Base-by-base conservation (phyloP, 2,329 filamentous ascomycete species). In the Cadophora sp. region DNA sequence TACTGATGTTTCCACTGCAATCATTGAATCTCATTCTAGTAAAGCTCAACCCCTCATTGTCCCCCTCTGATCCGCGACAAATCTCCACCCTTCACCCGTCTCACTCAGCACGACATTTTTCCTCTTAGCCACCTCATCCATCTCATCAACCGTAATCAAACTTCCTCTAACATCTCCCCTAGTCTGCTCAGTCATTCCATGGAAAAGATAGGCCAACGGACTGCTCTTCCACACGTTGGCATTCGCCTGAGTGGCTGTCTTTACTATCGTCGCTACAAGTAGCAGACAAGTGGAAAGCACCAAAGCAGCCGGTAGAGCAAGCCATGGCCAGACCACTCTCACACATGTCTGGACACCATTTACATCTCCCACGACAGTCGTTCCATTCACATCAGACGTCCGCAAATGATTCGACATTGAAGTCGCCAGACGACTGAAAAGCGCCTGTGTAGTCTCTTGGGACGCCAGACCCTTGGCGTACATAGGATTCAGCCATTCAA, bases 211-310 rank as follows among this genome's bases (percentile, higher is more conserved):
- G 2, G 60, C 60, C 47, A 63, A n/a, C 48, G 60, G 60, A 45
- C 60, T 63, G 14, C 48, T 55, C 27, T 63, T 63, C 60, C 60
- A 63, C 24, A 63, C 48, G 45, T 63, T 53, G 5, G 47, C 20
- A 16, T 30, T 24, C 24, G 60, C 45, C 36, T 56, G 33, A 13
- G 3, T 24, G 1, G 48, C 60, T 2, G 60, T 63, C 33, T 55
- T 41, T 16, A 22, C 27, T 11, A 63, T 63, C 36, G 60, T 63
- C 11, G 30, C 47, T 1, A 63, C 7, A 20, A 63, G 60, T 16
- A 63, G 20, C 27, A 63, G 4, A 20, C 60, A 41, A 8, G 60
- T 63, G 3, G 24, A 33, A 4, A 55, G 16, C 14, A 63, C 50
- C 16, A 63, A 24, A n/a, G n/a, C 30, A 18, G 60, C 33, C 0